Evolutionary conservation across 345 rosid species (phyloP).

Genomic region (Citrus inodora): DNA sequence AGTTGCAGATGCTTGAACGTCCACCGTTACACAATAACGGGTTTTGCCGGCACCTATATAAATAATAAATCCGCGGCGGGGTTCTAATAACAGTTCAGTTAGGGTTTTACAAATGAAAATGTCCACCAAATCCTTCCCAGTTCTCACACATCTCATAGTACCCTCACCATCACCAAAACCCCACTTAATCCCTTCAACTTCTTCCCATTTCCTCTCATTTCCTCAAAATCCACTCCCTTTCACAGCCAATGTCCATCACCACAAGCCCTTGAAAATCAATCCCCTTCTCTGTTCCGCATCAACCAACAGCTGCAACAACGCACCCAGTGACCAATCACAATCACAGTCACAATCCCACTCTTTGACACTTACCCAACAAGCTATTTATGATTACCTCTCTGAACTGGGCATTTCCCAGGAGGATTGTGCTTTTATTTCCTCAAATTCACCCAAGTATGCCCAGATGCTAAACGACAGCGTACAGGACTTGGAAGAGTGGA

Average conservation of each 20-base stretch:
- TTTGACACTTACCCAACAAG: conserved; percentile 39
- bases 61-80: neutral
- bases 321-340: conserved; percentile 14
- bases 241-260: neutral
- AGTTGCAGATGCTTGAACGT: too few relatives aligned
- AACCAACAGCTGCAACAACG: neutral
- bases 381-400: conserved; percentile 48
- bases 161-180: conserved; percentile 10
- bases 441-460: conserved; percentile 49
- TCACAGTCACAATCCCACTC: conserved; percentile 22
- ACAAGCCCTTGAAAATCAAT: neutral
- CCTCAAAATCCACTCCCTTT: conserved; percentile 6
- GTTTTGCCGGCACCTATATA: too few relatives aligned
- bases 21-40: too few relatives aligned
- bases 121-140: conserved; percentile 23
- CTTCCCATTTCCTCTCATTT: conserved; percentile 3
- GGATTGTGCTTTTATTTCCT: conserved; percentile 48
- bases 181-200: neutral
- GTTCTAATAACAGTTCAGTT: neutral
- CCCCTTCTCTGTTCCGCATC: neutral
- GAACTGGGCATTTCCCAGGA: conserved; percentile 46
- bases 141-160: conserved; percentile 15
- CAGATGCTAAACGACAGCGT: conserved; percentile 56
- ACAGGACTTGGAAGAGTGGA: conserved; percentile 76
- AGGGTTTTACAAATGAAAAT: conserved; percentile 12